Conservation (phyloP, 2,329 filamentous ascomycete genomes). For the Xylaria sp. region DNA sequence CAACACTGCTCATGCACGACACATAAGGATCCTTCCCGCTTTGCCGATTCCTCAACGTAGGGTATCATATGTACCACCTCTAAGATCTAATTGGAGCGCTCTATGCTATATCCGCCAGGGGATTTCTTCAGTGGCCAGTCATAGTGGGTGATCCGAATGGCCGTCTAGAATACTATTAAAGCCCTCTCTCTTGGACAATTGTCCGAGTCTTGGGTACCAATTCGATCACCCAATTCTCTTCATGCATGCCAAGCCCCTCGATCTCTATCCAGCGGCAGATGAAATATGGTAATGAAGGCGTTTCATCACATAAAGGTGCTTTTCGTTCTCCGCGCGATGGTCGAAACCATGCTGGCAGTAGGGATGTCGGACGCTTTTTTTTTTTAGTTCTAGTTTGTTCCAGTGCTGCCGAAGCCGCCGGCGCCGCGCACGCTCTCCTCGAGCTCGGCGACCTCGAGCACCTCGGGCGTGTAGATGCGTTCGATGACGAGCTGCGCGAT, state of each 20-base stretch:
- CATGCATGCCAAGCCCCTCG: background rate
- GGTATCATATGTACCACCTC: background rate
- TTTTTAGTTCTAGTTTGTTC: slow-evolving; percentile 50
- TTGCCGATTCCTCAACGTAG: background rate
- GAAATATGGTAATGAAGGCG: background rate
- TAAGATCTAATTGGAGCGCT: background rate
- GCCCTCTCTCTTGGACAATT: too few species aligned
- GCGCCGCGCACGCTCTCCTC: slow-evolving; percentile 91
- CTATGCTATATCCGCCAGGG: background rate
- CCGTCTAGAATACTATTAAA: background rate
- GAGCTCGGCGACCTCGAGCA: slow-evolving; percentile 87
- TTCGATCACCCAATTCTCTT: background rate
- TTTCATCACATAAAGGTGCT: background rate
- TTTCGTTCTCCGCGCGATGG: background rate
- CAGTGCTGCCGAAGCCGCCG: slow-evolving; percentile 92
- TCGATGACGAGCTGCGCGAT: slow-evolving; percentile 94
- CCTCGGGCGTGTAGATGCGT: slow-evolving; percentile 91
- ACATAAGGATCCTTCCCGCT: background rate
- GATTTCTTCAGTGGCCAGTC: background rate
- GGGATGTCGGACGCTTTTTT: background rate
- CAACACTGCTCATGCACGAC: background rate
- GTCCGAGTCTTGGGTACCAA: background rate
- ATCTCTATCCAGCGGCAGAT: background rate
- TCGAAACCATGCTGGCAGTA: background rate
- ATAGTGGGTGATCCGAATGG: background rate